phyloP scores from a whole-genome alignment of 768 basidiomycete genomes.

The Phylloporus sp. region DNA sequence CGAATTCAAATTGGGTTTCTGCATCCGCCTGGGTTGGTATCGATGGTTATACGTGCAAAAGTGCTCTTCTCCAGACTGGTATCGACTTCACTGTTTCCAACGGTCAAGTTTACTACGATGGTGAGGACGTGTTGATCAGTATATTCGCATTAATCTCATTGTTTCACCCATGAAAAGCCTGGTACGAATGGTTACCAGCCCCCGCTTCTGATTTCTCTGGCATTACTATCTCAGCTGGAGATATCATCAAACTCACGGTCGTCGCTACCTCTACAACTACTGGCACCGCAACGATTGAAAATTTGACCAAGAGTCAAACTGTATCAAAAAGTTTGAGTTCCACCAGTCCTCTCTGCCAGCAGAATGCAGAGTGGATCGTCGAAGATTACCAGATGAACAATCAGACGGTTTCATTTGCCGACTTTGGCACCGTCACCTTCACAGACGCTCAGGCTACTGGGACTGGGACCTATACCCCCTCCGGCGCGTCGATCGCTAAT shows the following conservation, averaged over 20 bases:
- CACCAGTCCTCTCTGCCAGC: not conserved
- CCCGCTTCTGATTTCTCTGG: not conserved
- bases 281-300: not conserved
- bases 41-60: slow-evolving; percentile 1
- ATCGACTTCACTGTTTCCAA: not conserved
- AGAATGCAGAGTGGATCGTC: slow-evolving; percentile 3
- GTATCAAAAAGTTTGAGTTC: not conserved
- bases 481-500: not conserved
- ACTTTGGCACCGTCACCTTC: slow-evolving; percentile 3
- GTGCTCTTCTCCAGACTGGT: slow-evolving; percentile 3
- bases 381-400: not conserved
- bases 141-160: not conserved
- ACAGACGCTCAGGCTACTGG: not conserved
- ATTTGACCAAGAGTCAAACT: not conserved
- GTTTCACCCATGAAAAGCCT: not conserved
- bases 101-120: not conserved
- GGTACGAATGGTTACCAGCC: slow-evolving; percentile 3
- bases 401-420: not conserved
- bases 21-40: slow-evolving; percentile 9
- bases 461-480: not conserved
- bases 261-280: not conserved
- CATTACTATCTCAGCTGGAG: not conserved
- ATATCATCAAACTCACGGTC: not conserved
- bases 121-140: not conserved
- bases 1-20: not conserved